A percentile compares a stretch with the other conserved stretches of the same genome.
Conservation (phyloP, 345 rosid genomes). For the Lagerstroemia speciosa region DNA sequence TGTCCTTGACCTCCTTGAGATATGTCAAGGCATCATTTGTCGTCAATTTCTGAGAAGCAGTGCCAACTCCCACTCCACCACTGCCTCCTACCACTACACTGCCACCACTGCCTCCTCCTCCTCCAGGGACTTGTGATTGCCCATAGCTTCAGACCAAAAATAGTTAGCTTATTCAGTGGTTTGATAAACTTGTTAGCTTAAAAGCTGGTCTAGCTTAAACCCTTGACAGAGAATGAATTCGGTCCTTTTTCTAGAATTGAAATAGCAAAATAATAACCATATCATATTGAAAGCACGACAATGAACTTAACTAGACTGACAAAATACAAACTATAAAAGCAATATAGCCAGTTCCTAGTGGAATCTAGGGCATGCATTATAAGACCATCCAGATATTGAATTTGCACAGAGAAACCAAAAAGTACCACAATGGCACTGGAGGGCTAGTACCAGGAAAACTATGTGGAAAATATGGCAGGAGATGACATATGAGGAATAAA, state of each 20-base stretch:
- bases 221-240: not conserved
- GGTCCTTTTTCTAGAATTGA: not conserved
- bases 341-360: not conserved
- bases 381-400: not conserved
- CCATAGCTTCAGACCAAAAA: constrained; percentile 20
- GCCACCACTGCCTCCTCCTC: constrained; percentile 10
- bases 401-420: no score
- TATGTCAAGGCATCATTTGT: constrained; percentile 75
- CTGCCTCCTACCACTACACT: constrained; percentile 15
- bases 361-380: not conserved
- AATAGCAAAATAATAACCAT: not conserved
- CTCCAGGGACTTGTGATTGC: constrained; percentile 25
- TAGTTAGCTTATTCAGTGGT: no score
- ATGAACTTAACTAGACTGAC: not conserved
- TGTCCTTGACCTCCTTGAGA: constrained; percentile 84
- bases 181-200: not conserved
- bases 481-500: not conserved
- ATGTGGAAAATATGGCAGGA: not conserved
- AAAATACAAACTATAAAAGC: not conserved
- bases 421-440: not conserved
- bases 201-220: no score
- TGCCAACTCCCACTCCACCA: constrained; percentile 25
- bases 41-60: constrained; percentile 52
- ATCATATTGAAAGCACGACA: not conserved
- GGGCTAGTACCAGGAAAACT: not conserved